These are phyloP conservation scores for Mitragyna speciosa DNA, from an alignment of 257 asterid species.

Conservation along the genomic window DNA sequence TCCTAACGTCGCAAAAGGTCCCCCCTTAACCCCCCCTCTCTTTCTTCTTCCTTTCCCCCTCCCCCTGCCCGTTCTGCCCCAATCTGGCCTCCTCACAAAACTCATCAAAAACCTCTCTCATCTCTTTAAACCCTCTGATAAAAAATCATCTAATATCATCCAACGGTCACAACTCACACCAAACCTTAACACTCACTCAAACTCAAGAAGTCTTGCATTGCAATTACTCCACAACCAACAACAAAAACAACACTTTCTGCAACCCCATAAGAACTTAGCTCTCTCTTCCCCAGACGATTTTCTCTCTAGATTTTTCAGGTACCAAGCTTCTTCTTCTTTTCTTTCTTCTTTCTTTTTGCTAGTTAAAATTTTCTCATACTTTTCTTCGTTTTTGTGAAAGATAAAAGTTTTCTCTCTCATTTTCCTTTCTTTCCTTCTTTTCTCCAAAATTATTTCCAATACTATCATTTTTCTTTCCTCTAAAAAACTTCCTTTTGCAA, in stretches of 20 bases:
- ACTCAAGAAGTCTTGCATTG: neutral
- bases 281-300: neutral
- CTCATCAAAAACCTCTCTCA: slow-evolving; percentile 19
- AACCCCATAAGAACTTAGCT: neutral
- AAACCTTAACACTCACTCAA: slow-evolving; percentile 16
- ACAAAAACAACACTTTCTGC: neutral
- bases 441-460: too few relatives aligned
- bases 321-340: neutral
- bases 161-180: slow-evolving; percentile 3
- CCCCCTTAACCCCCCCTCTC: too few relatives aligned
- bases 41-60: too few relatives aligned
- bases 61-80: too few relatives aligned
- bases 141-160: neutral
- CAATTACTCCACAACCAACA: neutral
- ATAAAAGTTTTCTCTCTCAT: neutral
- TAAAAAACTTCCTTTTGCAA: neutral
- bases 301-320: neutral
- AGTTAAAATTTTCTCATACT: neutral
- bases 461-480: too few relatives aligned
- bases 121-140: slow-evolving; percentile 5
- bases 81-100: slow-evolving; percentile 7
- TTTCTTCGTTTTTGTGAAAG: neutral
- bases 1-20: neutral
- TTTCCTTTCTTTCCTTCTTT: too few relatives aligned
- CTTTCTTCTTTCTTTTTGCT: neutral